Conservation (phyloP, 768 basidiomycete species). For the Suillus clintonianus region DNA sequence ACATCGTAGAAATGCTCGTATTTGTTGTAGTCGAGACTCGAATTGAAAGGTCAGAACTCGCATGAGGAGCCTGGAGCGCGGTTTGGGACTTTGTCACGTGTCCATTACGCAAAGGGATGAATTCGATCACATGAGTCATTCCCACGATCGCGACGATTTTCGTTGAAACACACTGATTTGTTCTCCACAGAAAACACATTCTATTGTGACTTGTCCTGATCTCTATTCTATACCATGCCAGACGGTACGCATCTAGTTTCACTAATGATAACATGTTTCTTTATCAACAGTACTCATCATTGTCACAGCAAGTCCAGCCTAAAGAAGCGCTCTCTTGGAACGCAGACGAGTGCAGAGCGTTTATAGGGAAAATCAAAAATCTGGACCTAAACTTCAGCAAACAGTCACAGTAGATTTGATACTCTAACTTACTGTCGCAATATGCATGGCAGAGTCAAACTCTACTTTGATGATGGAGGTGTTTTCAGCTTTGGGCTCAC, state of each 20-base stretch:
- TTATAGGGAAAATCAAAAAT: slow-evolving; percentile 29
- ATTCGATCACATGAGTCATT: background rate
- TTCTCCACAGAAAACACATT: background rate
- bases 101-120: background rate
- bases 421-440: slow-evolving; percentile 16
- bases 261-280: background rate
- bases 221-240: too few relatives aligned
- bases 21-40: background rate
- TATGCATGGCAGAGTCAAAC: slow-evolving; percentile 19
- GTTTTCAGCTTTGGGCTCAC: slow-evolving; percentile 43
- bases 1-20: slow-evolving; percentile 16
- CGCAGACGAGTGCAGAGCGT: slow-evolving; percentile 15
- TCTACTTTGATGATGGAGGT: slow-evolving; percentile 28
- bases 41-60: background rate
- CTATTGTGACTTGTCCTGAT: background rate
- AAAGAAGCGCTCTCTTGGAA: slow-evolving; percentile 25
- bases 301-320: slow-evolving; percentile 20
- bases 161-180: background rate
- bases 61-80: background rate
- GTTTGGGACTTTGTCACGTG: background rate
- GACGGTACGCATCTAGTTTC: background rate
- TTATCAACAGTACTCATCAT: background rate
- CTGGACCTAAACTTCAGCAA: slow-evolving; percentile 7
- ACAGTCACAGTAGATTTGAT: too few relatives aligned
- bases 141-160: background rate